Conservation (phyloP, 2,329 filamentous ascomycete species). For the Phaeosphaeriaceae sp. region DNA sequence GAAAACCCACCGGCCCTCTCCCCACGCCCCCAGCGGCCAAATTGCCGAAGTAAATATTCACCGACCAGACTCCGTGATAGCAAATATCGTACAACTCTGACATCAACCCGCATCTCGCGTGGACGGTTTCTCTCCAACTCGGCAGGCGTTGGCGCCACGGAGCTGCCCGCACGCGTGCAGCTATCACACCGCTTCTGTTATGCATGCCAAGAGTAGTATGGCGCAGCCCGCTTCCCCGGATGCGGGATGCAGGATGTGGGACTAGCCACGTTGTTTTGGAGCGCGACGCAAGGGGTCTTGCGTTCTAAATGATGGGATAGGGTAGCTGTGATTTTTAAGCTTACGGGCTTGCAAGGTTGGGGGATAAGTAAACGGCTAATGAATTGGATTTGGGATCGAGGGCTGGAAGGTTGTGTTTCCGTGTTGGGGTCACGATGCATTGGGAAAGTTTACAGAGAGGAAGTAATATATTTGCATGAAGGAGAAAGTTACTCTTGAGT, state of each 20-base stretch:
- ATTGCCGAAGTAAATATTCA: constrained; percentile 8
- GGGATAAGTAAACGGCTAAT: no score
- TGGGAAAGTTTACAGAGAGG: no score
- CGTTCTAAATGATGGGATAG: background rate
- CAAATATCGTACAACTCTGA: constrained; percentile 2
- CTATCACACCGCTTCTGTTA: constrained; percentile 36
- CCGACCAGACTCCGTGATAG: background rate
- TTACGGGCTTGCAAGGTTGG: no score
- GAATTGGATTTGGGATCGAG: no score
- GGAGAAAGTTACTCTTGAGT: no score
- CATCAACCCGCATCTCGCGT: constrained; percentile 5
- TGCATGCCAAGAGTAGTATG: constrained; percentile 20
- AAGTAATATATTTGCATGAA: no score
- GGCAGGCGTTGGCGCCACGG: constrained; percentile 8
- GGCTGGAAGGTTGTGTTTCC: no score
- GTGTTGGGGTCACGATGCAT: no score
- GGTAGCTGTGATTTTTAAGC: background rate
- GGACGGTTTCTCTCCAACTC: background rate
- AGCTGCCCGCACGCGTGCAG: constrained; percentile 30
- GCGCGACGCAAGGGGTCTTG: background rate
- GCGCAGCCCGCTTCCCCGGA: constrained; percentile 30
- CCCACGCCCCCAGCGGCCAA: constrained; percentile 10
- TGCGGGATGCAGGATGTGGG: constrained; percentile 24
- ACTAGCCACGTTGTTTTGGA: constrained; percentile 18
- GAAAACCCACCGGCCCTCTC: constrained; percentile 14